Percentiles rank a stretch among this genome's conserved stretches.
Conservation (phyloP, 2,329 filamentous ascomycete species). For the Pseudogymnoascus sp. region DNA sequence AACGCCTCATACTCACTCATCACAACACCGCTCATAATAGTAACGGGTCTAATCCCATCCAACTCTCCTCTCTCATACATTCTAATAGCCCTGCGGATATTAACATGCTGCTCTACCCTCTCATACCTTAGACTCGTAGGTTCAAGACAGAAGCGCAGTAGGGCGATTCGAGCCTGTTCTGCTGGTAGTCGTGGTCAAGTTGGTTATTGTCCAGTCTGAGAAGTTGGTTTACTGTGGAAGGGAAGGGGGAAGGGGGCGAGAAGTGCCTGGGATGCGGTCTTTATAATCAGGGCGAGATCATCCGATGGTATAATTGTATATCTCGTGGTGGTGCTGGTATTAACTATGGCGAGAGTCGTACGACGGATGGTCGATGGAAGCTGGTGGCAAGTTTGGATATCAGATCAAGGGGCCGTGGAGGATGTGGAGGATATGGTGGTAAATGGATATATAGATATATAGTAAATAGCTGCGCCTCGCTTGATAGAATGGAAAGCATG, state of each 20-base stretch:
- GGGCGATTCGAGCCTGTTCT: background rate
- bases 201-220: background rate
- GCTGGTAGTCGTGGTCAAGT: too few species aligned
- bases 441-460: background rate
- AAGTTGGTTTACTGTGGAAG: background rate
- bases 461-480: background rate
- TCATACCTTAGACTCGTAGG: too few species aligned
- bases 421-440: background rate
- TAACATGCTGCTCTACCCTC: background rate
- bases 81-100: background rate
- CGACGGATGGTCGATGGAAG: background rate
- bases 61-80: background rate
- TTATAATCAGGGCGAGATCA: background rate
- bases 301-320: background rate
- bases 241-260: background rate
- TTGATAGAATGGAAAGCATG: background rate
- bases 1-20: background rate
- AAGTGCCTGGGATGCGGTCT: background rate
- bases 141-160: background rate
- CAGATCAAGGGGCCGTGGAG: background rate
- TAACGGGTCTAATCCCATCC: too few species aligned
- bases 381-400: background rate
- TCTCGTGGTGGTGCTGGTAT: background rate
- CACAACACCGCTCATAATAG: background rate
- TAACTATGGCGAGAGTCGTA: background rate